These are phyloP conservation scores for Yarrowia keelungensis DNA, from an alignment of 805 yeast species.

Conservation along the genomic window DNA sequence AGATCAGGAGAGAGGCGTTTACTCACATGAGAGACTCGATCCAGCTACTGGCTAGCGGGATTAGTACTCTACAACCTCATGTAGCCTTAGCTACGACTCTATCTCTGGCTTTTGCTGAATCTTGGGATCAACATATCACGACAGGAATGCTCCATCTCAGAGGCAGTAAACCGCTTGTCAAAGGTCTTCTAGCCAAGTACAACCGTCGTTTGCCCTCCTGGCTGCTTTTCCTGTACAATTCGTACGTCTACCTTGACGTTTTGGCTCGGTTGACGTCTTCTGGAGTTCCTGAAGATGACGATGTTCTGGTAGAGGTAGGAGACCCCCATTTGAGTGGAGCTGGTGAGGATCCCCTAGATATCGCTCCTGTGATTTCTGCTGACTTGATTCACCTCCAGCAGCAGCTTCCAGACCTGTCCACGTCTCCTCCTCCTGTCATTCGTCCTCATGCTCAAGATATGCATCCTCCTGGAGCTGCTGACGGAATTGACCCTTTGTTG, in stretches of 20 bases:
- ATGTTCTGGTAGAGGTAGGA: slow-evolving; percentile 42
- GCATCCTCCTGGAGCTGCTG: slow-evolving; percentile 42
- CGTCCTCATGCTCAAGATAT: slow-evolving; percentile 21
- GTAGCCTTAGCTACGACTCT: slow-evolving; percentile 71
- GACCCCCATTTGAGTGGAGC: background rate
- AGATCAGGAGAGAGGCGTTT: slow-evolving; percentile 59
- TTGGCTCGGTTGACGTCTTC: slow-evolving; percentile 63
- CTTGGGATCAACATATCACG: slow-evolving; percentile 72
- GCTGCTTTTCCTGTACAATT: slow-evolving; percentile 63
- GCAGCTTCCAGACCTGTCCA: background rate
- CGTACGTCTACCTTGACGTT: slow-evolving; percentile 74
- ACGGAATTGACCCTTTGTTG: slow-evolving; percentile 65
- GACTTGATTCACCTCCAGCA: slow-evolving; percentile 14
- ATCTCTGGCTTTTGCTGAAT: slow-evolving; percentile 67
- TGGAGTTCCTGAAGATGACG: slow-evolving; percentile 51
- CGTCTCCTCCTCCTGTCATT: background rate
- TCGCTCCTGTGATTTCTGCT: background rate
- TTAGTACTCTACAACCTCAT: slow-evolving; percentile 62
- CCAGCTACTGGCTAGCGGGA: slow-evolving; percentile 64
- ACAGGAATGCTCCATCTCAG: slow-evolving; percentile 73
- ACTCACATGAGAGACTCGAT: slow-evolving; percentile 67
- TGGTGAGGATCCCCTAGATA: background rate
- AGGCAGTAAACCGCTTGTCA: slow-evolving; percentile 68
- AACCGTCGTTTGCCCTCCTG: slow-evolving; percentile 49
- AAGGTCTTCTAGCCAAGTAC: slow-evolving; percentile 41